Base-by-base conservation (phyloP, 2,329 filamentous ascomycete genomes). In the Escovopsis sp. region DNA sequence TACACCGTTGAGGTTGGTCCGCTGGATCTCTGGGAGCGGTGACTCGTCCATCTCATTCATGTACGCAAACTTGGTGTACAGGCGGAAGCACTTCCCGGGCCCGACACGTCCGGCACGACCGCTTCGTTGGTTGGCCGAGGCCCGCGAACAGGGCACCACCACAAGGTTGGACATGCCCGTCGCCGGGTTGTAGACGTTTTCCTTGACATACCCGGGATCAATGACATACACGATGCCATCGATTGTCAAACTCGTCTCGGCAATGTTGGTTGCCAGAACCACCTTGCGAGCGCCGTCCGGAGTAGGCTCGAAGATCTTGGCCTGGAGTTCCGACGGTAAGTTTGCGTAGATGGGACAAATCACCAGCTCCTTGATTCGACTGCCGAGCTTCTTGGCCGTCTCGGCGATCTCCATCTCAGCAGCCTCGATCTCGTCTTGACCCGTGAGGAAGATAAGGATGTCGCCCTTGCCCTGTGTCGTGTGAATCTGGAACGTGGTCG, bases 161-260 rank as follows among this genome's bases (percentile, higher is more conserved):
- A 94, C 82, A 11, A 98, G 66, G 34, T 85, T 88, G 26, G 89
- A 88, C 83, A 96, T 94, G 43, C 88, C 88, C 0, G 85, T 94
- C 1, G 82, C 77, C 0, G 88, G 82, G 48, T 94, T 94, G 65
- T 89, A 96, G 1, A 88, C 75, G 51, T 94, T 94, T 57, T 96
- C 86, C 60, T 98, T 98, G 48, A 91, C 86, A 49, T 93, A 94
- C 1, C 91, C 91, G 0, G 85, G 85, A 52, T 98, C 91, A 46
- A 96, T 94, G 33, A 96, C 91, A 58, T 93, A 95, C 8, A 89
- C 83, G 46, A 96, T 94, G 12, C 88, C 89, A 57, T 96, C 88
- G 45, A 98, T 94, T 0, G 91, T 98, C 55, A 98, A 65, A 67
- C 80, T 87, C 0, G 91, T 98, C 60, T 98, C 91, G 3, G 91